Conservation (phyloP, 805 yeast species). For the Cyberlindnera xylosilytica region DNA sequence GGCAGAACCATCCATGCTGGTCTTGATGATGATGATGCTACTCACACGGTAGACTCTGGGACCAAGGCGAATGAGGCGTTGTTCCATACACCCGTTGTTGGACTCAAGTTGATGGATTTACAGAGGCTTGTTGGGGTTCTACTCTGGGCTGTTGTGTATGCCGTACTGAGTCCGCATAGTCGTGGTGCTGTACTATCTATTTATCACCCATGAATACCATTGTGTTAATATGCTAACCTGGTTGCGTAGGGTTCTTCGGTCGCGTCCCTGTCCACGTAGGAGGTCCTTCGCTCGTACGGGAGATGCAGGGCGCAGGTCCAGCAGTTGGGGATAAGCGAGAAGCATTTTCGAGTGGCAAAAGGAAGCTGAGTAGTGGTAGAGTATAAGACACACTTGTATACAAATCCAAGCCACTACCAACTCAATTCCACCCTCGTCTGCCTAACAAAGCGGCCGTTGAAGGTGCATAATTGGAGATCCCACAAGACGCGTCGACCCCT, state of each 20-base stretch:
- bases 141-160: constrained; percentile 9
- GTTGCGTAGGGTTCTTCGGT: no score
- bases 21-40: neutral
- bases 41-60: neutral
- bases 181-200: neutral
- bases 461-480: no score
- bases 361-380: no score
- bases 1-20: neutral
- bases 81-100: neutral
- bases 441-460: no score
- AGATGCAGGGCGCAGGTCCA: neutral
- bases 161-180: neutral
- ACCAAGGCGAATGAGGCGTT: constrained; percentile 1
- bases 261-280: neutral
- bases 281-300: neutral
- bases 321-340: neutral
- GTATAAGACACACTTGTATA: no score
- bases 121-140: constrained; percentile 10
- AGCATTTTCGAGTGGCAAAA: no score
- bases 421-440: no score
- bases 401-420: no score
- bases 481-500: constrained; percentile 2
- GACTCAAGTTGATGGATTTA: constrained; percentile 3
- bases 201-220: neutral
- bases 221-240: no score